Evolutionary conservation across 345 rosid species (phyloP).

Genomic region (Durio zibethinus): DNA sequence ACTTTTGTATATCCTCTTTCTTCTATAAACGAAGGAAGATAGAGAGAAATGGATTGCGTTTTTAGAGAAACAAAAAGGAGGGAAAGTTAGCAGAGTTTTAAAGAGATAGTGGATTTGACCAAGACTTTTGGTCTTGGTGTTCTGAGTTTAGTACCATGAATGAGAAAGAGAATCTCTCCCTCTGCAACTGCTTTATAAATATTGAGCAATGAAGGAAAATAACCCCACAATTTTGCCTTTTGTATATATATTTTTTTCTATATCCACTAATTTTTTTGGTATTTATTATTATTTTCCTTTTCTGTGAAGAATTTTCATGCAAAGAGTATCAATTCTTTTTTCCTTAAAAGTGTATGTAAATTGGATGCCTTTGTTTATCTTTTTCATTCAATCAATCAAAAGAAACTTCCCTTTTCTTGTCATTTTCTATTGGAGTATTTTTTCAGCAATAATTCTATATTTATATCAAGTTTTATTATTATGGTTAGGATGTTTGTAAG

Average conservation of each 20-base stretch:
- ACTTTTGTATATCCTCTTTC: neutral
- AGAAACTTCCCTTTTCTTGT: neutral
- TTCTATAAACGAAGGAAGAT: neutral
- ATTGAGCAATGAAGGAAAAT: neutral
- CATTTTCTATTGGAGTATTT: too few relatives aligned
- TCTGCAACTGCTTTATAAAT: conserved; percentile 21
- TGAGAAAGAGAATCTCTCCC: too few relatives aligned
- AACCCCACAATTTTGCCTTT: neutral
- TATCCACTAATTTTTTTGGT: neutral
- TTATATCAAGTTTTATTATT: neutral
- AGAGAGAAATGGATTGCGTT: neutral
- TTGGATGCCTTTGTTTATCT: neutral
- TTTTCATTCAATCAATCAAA: neutral
- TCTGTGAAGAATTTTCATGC: neutral
- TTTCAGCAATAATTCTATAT: neutral
- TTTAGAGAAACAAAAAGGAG: conserved; percentile 9
- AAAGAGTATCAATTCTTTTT: neutral
- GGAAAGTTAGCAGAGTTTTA: neutral
- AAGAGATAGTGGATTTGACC: neutral
- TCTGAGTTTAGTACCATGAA: neutral
- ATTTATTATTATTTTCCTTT: neutral
- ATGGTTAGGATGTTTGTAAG: neutral
- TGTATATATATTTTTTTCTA: too few relatives aligned
- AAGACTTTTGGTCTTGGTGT: neutral
- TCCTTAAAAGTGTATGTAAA: neutral